Conservation (phyloP, 495 filamentous ascomycete species). For the Penicillium subrubescens region DNA sequence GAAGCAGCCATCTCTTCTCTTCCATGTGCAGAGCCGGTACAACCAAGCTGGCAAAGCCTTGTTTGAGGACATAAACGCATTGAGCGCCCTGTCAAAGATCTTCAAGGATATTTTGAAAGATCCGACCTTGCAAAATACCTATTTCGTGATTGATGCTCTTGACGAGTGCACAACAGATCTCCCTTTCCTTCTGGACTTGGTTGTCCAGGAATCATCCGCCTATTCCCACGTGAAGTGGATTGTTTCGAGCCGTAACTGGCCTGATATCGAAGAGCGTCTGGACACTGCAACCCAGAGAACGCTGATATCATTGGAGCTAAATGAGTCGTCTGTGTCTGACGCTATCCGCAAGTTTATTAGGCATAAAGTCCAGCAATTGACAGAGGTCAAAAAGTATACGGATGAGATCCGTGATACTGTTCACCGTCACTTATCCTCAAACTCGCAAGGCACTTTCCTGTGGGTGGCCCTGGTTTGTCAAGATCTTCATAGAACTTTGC, state of each 20-base stretch:
- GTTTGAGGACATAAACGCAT: not conserved
- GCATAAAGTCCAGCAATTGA: constrained; percentile 31
- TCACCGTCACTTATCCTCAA: constrained; percentile 15
- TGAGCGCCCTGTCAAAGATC: not conserved
- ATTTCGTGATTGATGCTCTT: constrained; percentile 51
- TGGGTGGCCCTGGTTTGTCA: constrained; percentile 38
- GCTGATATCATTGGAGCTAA: no score
- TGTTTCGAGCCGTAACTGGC: constrained; percentile 32
- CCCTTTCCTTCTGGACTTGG: not conserved
- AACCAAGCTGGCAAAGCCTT: no score
- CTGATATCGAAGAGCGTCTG: constrained; percentile 20
- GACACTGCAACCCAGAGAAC: not conserved
- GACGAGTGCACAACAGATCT: constrained; percentile 46
- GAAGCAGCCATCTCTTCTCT: no score
- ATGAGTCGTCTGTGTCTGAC: no score
- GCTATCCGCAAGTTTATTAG: no score
- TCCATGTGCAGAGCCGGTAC: no score
- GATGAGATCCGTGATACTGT: constrained; percentile 16
- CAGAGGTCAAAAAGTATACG: constrained; percentile 9
- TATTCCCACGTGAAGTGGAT: constrained; percentile 35
- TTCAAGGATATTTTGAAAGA: not conserved
- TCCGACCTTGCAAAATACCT: constrained; percentile 4
- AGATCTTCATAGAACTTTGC: no score
- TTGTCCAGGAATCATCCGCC: no score
- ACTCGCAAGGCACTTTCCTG: constrained; percentile 35